Conservation (phyloP, 345 rosid genomes). For the Eucalyptus curtisii region DNA sequence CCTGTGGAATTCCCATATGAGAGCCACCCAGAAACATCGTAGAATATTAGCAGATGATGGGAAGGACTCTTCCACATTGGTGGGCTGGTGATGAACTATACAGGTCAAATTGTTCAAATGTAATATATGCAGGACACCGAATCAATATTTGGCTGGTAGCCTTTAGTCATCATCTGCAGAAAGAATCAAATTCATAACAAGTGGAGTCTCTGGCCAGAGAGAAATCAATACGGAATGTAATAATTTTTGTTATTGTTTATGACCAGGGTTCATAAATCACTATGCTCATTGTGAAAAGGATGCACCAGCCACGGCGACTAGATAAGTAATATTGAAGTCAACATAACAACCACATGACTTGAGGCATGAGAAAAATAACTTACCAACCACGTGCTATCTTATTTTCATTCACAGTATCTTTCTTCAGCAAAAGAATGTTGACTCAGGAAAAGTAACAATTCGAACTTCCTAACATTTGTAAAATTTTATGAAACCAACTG, state of each 20-base stretch:
- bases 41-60: neutral
- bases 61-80: neutral
- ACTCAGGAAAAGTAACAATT: no score
- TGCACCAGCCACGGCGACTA: no score
- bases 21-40: neutral
- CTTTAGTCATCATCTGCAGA: neutral
- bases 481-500: no score
- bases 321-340: no score
- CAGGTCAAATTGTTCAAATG: neutral
- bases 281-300: no score
- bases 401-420: fast-evolving
- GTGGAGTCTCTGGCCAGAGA: no score
- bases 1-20: neutral
- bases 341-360: no score
- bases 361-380: no score
- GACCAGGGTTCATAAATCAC: neutral
- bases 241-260: no score
- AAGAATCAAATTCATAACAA: neutral
- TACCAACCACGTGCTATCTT: fast-evolving
- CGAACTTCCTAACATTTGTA: no score
- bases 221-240: no score
- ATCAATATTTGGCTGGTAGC: neutral
- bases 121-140: neutral
- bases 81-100: neutral
- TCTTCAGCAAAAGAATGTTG: no score